phyloP scores from a whole-genome alignment of 2,329 filamentous ascomycete genomes.

The Microcyclosporella mali region DNA sequence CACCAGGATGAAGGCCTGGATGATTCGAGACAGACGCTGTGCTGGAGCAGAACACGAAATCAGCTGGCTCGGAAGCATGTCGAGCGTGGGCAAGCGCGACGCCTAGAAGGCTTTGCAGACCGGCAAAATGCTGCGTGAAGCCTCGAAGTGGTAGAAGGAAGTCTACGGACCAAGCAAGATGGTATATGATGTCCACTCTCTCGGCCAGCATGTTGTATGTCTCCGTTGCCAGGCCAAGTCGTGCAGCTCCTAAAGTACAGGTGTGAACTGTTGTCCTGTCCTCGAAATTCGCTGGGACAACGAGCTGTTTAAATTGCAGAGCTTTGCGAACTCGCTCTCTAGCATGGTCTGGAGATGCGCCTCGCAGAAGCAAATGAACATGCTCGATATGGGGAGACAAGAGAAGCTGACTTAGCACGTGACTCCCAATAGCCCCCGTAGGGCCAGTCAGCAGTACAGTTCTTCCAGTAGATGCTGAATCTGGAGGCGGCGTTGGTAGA shows the following conservation, averaged over 20 bases:
- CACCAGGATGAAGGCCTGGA: conserved; percentile 31
- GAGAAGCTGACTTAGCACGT: conserved; percentile 45
- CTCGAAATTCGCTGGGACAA: conserved; percentile 20
- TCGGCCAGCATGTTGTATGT: conserved; percentile 38
- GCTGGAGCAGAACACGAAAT: conserved; percentile 47
- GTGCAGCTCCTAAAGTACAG: conserved; percentile 43
- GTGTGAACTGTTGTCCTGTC: conserved; percentile 44
- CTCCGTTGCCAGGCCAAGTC: conserved; percentile 44
- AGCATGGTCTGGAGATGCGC: conserved; percentile 37
- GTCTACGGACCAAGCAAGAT: conserved; percentile 61
- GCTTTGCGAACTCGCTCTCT: conserved; percentile 41
- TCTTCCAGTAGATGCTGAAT: conserved; percentile 5
- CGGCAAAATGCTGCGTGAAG: conserved; percentile 48
- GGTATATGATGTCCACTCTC: conserved; percentile 50
- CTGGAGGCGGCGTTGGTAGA: background rate
- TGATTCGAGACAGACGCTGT: conserved; percentile 37
- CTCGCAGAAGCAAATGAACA: conserved; percentile 55
- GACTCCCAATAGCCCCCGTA: conserved; percentile 48
- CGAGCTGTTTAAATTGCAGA: conserved; percentile 35
- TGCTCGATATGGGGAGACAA: conserved; percentile 34
- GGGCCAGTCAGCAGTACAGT: conserved; percentile 43
- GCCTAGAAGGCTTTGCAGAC: conserved; percentile 45
- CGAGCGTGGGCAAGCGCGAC: conserved; percentile 34
- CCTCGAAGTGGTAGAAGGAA: conserved; percentile 52
- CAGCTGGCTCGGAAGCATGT: conserved; percentile 14